Evolutionary conservation across 495 filamentous ascomycete species (phyloP).

Genomic region (Podospora pseudocomata): DNA sequence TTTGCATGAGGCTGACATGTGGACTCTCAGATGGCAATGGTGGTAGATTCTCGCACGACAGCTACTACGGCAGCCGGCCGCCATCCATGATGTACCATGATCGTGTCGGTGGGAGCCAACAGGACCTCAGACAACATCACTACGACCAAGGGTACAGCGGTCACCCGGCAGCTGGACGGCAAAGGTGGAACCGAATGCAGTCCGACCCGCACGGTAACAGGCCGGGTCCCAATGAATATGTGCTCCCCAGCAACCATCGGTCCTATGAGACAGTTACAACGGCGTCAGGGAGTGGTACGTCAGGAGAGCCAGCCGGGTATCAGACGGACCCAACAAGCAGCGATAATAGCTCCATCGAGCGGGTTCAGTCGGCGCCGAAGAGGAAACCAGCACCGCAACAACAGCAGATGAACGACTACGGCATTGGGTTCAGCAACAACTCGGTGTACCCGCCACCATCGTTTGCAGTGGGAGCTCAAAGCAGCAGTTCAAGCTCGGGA

Average conservation of each 20-base stretch:
- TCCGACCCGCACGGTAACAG: conserved; percentile 39
- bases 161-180: conserved; percentile 38
- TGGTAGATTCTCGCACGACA: conserved; percentile 48
- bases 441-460: conserved; percentile 34
- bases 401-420: conserved; percentile 43
- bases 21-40: conserved; percentile 36
- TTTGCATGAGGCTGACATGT: conserved; percentile 27
- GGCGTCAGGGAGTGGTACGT: conserved; percentile 64
- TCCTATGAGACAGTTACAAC: conserved; percentile 81
- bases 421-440: conserved; percentile 43
- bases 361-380: conserved; percentile 57
- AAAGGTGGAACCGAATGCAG: conserved; percentile 45
- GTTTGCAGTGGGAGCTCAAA: conserved; percentile 32
- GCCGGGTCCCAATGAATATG: conserved; percentile 53
- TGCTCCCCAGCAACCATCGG: conserved; percentile 64
- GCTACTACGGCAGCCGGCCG: conserved; percentile 49
- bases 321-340: conserved; percentile 82
- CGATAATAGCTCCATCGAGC: conserved; percentile 84
- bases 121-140: conserved; percentile 53
- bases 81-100: conserved; percentile 43
- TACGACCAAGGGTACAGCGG: conserved; percentile 39
- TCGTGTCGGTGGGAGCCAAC: conserved; percentile 38
- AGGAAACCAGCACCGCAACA: conserved; percentile 20
- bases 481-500: conserved; percentile 8
- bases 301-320: conserved; percentile 69